Evolutionary conservation across 1,284 basidiomycete genomes (phyloP).

Genomic region (Mycena citricolor): DNA sequence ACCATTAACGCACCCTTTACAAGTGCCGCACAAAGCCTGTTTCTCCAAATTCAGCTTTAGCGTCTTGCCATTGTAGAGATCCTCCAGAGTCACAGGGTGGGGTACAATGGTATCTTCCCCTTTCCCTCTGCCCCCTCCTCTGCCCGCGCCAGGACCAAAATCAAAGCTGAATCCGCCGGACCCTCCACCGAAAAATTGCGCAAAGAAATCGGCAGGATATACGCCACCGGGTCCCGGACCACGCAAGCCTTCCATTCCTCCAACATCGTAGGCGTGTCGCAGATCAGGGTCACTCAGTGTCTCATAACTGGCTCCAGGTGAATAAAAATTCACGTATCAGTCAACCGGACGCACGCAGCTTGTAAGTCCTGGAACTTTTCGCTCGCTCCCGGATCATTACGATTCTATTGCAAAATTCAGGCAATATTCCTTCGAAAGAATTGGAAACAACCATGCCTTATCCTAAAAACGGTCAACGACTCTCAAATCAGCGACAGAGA

Average conservation of each 20-base stretch:
- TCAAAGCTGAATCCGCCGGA: slow-evolving; percentile 49
- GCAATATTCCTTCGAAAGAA: slow-evolving; percentile 2
- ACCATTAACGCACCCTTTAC: slow-evolving; percentile 76
- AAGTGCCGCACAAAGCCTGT: slow-evolving; percentile 76
- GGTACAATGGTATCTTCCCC: slow-evolving; percentile 77
- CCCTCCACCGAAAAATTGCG: slow-evolving; percentile 66
- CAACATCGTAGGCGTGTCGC: slow-evolving; percentile 79
- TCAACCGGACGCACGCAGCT: slow-evolving; percentile 63
- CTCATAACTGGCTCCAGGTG: slow-evolving; percentile 64
- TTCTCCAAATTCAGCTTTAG: slow-evolving; percentile 91
- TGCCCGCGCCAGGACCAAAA: slow-evolving; percentile 56
- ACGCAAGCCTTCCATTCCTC: slow-evolving; percentile 71
- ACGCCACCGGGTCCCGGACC: slow-evolving; percentile 47
- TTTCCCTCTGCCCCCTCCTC: slow-evolving; percentile 53
- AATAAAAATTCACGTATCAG: slow-evolving; percentile 9
- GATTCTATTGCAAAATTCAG: slow-evolving; percentile 54
- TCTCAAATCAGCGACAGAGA: slow-evolving; percentile 1
- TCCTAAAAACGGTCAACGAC: slow-evolving; percentile 42
- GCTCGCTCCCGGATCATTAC: slow-evolving; percentile 74
- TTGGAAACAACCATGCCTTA: slow-evolving; percentile 47
- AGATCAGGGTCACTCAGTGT: slow-evolving; percentile 78
- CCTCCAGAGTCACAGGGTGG: slow-evolving; percentile 88
- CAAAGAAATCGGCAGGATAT: slow-evolving; percentile 69
- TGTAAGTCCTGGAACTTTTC: slow-evolving; percentile 88
- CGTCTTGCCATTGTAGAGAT: slow-evolving; percentile 89